phyloP scores from a whole-genome alignment of 1,284 basidiomycete species.

The Ceratobasidium sp. region DNA sequence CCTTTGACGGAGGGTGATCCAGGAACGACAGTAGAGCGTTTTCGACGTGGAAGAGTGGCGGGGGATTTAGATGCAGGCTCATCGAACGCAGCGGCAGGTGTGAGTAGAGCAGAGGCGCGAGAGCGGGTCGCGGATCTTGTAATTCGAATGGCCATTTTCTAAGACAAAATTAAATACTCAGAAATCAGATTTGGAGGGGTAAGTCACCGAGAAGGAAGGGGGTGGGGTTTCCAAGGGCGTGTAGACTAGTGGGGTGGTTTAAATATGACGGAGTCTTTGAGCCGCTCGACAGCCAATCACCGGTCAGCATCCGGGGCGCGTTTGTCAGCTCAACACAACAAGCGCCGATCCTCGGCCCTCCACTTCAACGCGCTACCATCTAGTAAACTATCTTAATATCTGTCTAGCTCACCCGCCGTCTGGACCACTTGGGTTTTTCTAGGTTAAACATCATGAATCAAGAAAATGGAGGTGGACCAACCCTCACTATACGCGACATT shows the following conservation, averaged over 20 bases:
- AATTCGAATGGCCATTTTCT: constrained; percentile 6
- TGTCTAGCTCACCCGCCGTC: neutral
- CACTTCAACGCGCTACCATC: neutral
- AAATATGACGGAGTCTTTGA: constrained; percentile 12
- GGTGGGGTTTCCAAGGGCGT: neutral
- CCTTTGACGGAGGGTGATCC: constrained; percentile 9
- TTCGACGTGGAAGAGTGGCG: constrained; percentile 7
- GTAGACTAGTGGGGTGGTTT: neutral
- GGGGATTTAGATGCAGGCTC: neutral
- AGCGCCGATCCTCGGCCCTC: constrained; percentile 14
- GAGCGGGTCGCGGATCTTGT: constrained; percentile 18
- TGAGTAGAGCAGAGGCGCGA: neutral
- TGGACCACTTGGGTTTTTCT: neutral
- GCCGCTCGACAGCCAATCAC: no score
- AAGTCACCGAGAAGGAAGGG: neutral
- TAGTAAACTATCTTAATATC: neutral
- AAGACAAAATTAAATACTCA: neutral
- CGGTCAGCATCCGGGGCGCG: neutral
- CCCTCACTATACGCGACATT: constrained; percentile 69
- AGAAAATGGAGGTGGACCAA: constrained; percentile 10
- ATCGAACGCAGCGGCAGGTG: neutral
- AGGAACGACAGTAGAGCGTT: neutral
- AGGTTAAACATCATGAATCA: constrained; percentile 1
- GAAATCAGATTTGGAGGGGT: neutral
- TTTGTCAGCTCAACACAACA: constrained; percentile 15